Evolutionary conservation across 139 green algal species (phyloP).

Genomic region (Coccomyxa sp.): DNA sequence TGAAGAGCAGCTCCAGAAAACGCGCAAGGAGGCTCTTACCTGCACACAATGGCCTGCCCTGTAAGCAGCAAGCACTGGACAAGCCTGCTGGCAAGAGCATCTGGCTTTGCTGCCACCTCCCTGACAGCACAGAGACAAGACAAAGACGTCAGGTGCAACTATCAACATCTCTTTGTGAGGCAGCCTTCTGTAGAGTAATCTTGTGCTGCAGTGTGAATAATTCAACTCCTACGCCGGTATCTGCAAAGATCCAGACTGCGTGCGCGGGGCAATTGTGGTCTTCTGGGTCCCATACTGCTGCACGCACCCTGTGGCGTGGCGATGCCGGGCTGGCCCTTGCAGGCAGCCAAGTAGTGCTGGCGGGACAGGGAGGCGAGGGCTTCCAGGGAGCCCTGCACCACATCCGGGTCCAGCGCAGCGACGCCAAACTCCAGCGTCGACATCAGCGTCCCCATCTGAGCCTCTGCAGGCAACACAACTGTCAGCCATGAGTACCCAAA

Average conservation of each 20-base stretch:
- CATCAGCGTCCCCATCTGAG: constrained; percentile 49
- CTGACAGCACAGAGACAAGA: not conserved
- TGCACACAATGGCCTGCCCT: not conserved
- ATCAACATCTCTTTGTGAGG: not conserved
- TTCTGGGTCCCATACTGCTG: not conserved
- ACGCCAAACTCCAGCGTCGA: constrained; percentile 60
- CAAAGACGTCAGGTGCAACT: not conserved
- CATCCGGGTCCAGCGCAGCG: constrained; percentile 14
- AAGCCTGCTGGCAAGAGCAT: not conserved
- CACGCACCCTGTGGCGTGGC: not conserved
- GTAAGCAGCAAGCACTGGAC: not conserved
- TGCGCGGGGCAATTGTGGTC: not conserved
- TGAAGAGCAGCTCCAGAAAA: constrained; percentile 28
- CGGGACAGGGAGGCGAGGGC: constrained; percentile 44
- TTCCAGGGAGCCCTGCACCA: constrained; percentile 19
- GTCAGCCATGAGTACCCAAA: not conserved
- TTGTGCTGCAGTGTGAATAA: not conserved
- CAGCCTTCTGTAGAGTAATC: not conserved
- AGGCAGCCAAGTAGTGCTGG: constrained; percentile 31
- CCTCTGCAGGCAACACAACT: no score
- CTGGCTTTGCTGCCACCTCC: not conserved
- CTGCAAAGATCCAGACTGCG: no score
- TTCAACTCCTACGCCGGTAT: not conserved
- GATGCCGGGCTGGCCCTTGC: constrained; percentile 14
- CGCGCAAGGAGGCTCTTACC: not conserved